Evolutionary conservation across 176 grass and related monocot species (phyloP).

Genomic region (Paspalum notatum): DNA sequence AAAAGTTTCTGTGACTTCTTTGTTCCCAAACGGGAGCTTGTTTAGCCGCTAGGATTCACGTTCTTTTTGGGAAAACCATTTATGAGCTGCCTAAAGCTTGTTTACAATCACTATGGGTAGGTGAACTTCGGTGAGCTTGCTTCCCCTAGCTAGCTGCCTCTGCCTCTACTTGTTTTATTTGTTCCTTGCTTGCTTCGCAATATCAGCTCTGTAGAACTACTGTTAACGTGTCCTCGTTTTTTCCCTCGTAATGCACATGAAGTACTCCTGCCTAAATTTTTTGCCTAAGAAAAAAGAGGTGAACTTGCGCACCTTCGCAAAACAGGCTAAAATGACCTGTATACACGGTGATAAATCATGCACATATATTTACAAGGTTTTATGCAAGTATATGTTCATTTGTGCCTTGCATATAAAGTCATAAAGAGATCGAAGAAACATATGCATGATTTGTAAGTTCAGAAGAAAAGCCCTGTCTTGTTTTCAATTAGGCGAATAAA

Average conservation of each 20-base stretch:
- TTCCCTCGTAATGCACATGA: no score
- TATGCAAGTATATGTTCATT: background rate
- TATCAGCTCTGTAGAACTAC: no score
- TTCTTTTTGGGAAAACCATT: background rate
- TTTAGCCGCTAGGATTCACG: background rate
- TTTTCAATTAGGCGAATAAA: background rate
- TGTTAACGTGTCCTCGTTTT: no score
- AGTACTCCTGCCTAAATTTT: no score
- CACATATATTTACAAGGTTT: background rate
- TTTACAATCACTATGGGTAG: background rate
- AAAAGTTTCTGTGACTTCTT: background rate
- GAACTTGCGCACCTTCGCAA: background rate
- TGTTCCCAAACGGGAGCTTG: background rate
- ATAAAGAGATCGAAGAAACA: background rate
- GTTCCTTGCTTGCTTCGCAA: no score
- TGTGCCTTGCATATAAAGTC: background rate
- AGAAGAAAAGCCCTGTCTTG: background rate
- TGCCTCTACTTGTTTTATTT: no score
- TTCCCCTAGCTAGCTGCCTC: no score
- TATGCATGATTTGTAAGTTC: background rate
- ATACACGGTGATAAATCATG: background rate
- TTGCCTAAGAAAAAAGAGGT: no score
- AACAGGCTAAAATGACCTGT: background rate
- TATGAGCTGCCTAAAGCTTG: background rate
- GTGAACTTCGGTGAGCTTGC: background rate